Percentiles rank a stretch among this genome's conserved stretches.
Conservation (phyloP, 2,329 filamentous ascomycete genomes). For the Hymenoscyphus repandus region DNA sequence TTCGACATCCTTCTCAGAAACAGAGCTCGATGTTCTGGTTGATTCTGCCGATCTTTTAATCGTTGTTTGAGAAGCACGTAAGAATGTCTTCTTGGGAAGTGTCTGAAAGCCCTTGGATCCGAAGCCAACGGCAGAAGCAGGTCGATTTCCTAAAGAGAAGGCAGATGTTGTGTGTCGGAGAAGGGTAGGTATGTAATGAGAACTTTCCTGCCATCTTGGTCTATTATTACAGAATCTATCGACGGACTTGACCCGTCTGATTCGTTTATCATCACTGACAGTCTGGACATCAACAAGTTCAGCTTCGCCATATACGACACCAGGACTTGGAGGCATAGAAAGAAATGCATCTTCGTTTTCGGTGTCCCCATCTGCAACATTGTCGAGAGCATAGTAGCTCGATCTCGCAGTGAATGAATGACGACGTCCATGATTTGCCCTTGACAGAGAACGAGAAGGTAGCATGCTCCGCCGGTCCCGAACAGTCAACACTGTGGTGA, state of each 20-base stretch:
- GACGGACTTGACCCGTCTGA: slow-evolving; percentile 18
- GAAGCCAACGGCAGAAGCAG: background rate
- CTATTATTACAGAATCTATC: slow-evolving; percentile 14
- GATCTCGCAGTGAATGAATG: slow-evolving; percentile 1
- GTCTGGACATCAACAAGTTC: slow-evolving; percentile 27
- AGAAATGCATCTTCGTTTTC: slow-evolving; percentile 12
- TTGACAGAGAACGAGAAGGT: background rate
- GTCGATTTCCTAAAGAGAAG: slow-evolving; percentile 8
- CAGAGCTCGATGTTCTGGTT: slow-evolving; percentile 4
- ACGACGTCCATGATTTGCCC: background rate
- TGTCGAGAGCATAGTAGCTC: slow-evolving; percentile 1
- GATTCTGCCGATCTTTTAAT: slow-evolving; percentile 28
- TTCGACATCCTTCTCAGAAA: background rate
- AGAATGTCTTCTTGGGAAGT: slow-evolving; percentile 26
- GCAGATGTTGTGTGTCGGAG: slow-evolving; percentile 17
- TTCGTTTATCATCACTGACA: slow-evolving; percentile 7
- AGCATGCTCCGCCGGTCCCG: slow-evolving; percentile 5
- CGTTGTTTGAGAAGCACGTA: slow-evolving; percentile 29
- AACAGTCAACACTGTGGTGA: slow-evolving; percentile 18
- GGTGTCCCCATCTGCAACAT: slow-evolving; percentile 10
- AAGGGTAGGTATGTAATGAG: background rate
- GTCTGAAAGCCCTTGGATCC: slow-evolving; percentile 12
- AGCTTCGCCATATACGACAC: slow-evolving; percentile 27
- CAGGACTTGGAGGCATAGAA: slow-evolving; percentile 15
- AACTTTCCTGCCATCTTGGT: slow-evolving; percentile 1